Conservation (phyloP, 805 yeast species). For the Ogataea degrootiae region DNA sequence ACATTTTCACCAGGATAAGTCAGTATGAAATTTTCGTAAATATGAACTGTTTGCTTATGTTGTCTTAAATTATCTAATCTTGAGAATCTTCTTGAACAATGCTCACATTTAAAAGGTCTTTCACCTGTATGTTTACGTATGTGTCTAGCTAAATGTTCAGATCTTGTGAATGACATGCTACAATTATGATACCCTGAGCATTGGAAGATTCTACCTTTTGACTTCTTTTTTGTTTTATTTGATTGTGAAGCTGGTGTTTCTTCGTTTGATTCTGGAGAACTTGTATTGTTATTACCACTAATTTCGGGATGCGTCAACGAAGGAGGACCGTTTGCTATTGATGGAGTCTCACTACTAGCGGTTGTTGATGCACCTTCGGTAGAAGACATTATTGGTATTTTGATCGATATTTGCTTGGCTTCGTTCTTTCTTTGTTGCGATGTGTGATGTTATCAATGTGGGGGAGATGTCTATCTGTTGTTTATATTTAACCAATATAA, state of each 20-base stretch:
- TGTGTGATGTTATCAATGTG: no score
- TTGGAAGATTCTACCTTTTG: constrained; percentile 67
- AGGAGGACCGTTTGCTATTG: no score
- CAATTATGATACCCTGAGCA: constrained; percentile 87
- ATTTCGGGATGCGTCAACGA: no score
- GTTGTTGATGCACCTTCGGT: no score
- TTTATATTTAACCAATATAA: no score
- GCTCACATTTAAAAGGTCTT: constrained; percentile 83
- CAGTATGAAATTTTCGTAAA: constrained; percentile 38
- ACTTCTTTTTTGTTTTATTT: constrained; percentile 30
- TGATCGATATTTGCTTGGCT: no score
- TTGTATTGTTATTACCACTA: no score
- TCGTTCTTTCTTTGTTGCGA: neutral
- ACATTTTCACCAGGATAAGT: constrained; percentile 31
- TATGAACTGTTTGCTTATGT: constrained; percentile 83
- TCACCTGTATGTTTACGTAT: constrained; percentile 93
- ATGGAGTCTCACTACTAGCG: no score
- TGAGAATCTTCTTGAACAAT: constrained; percentile 73
- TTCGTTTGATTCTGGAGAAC: neutral
- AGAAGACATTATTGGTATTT: no score
- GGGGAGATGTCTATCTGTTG: no score
- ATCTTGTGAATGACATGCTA: constrained; percentile 81
- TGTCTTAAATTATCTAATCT: constrained; percentile 86
- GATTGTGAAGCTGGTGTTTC: neutral
- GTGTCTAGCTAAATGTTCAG: constrained; percentile 90